Percentiles rank a stretch among this genome's conserved stretches.
phyloP scores from a whole-genome alignment of 345 rosid genomes.

The Punica granatum region DNA sequence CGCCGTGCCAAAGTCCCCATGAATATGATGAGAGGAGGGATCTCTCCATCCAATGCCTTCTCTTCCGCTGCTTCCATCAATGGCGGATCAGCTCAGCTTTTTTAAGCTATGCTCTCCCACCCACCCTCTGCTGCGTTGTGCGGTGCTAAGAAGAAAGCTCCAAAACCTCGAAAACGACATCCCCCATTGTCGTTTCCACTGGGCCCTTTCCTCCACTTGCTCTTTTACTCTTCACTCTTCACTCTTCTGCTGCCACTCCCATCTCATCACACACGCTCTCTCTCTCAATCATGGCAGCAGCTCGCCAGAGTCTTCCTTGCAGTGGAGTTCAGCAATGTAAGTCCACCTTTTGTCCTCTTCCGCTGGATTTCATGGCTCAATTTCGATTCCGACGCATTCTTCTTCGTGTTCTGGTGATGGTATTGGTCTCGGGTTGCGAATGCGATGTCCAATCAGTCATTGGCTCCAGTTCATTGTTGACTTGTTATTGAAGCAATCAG shows the following conservation, averaged over 20 bases:
- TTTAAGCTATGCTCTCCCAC: neutral
- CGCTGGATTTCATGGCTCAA: neutral
- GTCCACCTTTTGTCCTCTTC: constrained; percentile 3
- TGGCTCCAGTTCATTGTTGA: neutral
- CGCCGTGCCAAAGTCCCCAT: too few species aligned
- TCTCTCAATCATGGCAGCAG: neutral
- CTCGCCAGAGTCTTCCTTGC: neutral
- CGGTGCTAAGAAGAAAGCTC: constrained; percentile 13
- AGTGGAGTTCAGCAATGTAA: constrained; percentile 11
- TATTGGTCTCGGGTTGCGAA: neutral
- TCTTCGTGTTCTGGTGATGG: neutral
- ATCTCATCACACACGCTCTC: constrained; percentile 6
- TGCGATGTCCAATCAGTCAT: neutral
- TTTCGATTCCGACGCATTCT: neutral
- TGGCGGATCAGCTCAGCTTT: neutral
- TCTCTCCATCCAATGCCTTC: neutral
- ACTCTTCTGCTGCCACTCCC: constrained; percentile 3
- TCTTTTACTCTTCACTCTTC: too few species aligned
- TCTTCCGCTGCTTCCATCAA: neutral
- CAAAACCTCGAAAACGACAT: constrained; percentile 11
- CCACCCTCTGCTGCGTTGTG: constrained; percentile 17
- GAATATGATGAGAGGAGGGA: neutral
- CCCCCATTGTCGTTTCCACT: constrained; percentile 5
- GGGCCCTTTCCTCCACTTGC: constrained; percentile 1
- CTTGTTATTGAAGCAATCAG: neutral